These are phyloP conservation scores for Colletotrichum camelliae DNA, from an alignment of 2,329 filamentous ascomycete species.

Conservation along the genomic window DNA sequence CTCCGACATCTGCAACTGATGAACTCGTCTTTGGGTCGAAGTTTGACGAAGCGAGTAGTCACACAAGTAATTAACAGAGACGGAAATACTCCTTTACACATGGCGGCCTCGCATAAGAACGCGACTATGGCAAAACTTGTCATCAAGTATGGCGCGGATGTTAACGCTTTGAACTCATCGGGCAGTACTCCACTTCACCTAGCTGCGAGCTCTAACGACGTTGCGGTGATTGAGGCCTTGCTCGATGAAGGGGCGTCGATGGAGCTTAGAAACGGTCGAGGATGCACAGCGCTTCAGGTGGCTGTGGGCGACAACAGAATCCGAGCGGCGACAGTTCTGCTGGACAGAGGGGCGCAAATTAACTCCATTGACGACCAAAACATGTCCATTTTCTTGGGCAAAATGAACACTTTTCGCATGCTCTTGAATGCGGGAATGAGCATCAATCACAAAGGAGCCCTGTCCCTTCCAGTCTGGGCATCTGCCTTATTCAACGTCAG, in stretches of 20 bases:
- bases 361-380: neutral
- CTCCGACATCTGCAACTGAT: too few species aligned
- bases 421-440: neutral
- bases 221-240: neutral
- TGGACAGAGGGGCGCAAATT: neutral
- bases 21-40: too few species aligned
- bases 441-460: neutral
- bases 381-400: neutral
- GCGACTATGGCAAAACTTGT: neutral
- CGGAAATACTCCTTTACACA: neutral
- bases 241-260: neutral
- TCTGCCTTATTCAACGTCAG: neutral
- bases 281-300: neutral
- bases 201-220: neutral
- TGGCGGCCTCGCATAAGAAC: neutral
- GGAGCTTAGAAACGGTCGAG: neutral
- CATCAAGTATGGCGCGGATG: neutral
- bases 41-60: too few species aligned
- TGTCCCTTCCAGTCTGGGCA: neutral
- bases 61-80: neutral
- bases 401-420: neutral
- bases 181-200: neutral
- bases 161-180: neutral
- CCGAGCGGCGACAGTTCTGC: neutral
- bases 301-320: neutral